Evolutionary conservation across 2,329 filamentous ascomycete genomes (phyloP), one percentile per base, ranked within the genome.

Genomic region (Diplodia intermedia): DNA sequence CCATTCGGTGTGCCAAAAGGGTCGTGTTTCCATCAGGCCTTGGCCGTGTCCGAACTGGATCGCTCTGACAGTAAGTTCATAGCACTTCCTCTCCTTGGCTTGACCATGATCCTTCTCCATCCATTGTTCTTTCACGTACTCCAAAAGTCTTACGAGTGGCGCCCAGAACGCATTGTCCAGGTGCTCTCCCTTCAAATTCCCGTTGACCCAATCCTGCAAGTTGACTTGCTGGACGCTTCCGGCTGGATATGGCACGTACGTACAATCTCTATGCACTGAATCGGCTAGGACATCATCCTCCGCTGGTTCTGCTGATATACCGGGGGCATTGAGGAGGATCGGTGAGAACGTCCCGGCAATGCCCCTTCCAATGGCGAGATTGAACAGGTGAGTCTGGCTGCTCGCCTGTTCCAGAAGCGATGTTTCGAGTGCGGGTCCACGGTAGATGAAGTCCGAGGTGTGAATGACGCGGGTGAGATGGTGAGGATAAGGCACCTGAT

Each of bases 31-130:
- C 5, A 18, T 6, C 18, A 38, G 9, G 20, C 8, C 23, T 15
- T 38, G 4, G 53, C 31, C 31, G 15, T 56, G 18, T 20, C 36
- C n/a, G 4, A 29, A 29, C 20, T 31, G 47, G 20, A 60, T n/a
- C 11, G 55, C 36, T n/a, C 55, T 60, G 36, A 60, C 40, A 23
- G 55, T 60, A 23, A 60, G 38, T 18, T 36, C 33, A 8, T 60
- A 60, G 38, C 8, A 47, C 2, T 6, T 18, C 36, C 20, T 23
- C 55, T 18, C 26, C 20, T 33, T 8, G 9, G 6, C 18, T 29
- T n/a, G 18, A 2, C 11, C 20, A 12, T 43, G 2, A 9, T 9
- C 36, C 3, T 40, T 14, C 6, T 15, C 36, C 20, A 60, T 14
- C 54, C 54, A 57, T 2, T 14, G 5, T 18, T n/a, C 23, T 12